Evolutionary conservation across 352 stramenopile genomes (phyloP), one percentile per base, ranked within the genome.

Genomic region (Pythium biforme): DNA sequence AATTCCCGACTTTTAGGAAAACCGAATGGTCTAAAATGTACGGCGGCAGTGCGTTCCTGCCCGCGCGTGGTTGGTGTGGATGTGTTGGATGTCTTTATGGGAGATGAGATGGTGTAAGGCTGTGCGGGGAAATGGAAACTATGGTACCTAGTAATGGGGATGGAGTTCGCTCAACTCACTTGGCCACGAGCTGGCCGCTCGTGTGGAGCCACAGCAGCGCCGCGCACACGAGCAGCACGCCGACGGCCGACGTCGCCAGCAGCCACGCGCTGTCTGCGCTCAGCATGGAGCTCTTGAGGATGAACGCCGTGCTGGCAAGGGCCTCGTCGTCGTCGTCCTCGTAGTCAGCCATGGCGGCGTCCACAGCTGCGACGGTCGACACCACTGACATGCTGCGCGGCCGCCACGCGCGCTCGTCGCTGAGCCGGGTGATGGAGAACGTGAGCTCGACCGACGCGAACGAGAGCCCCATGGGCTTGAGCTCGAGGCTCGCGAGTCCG

Each of bases 401-500:
- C 19, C 49, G 50, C 58, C 58, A 65, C 19, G 20, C 49, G 20
- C 39, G 48, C 10, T 65, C 47, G 25, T 52, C 37, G n/a, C 43
- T 33, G 19, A 51, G 58, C 31, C 40, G 48, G 9, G 51, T 47
- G 26, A 65, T 47, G 11, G 58, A 58, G 6, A 58, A 58, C 31
- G 68, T 69, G 37, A 75, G 62, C 66, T 82, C 68, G 19, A 79
- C 55, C 12, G 75, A 46, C 11, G 46, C 64, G 39, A 70, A 68
- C n/a, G 62, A 67, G 20, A 66, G 51, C 6, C 59, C 59, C 59
- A 66, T 66, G 40, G 59, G 51, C 59, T 87, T 73, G 37, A 90
- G 66, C 51, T 87, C 69, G 41, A 90, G 66, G 20, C n/a, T 77
- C 17, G 68, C 70, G 41, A 60, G 62, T 56, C 83, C 82, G 26